Evolutionary conservation across 2,329 filamentous ascomycete species (phyloP), one percentile per base, ranked within the genome.

Genomic region (Diaporthe humulicola): DNA sequence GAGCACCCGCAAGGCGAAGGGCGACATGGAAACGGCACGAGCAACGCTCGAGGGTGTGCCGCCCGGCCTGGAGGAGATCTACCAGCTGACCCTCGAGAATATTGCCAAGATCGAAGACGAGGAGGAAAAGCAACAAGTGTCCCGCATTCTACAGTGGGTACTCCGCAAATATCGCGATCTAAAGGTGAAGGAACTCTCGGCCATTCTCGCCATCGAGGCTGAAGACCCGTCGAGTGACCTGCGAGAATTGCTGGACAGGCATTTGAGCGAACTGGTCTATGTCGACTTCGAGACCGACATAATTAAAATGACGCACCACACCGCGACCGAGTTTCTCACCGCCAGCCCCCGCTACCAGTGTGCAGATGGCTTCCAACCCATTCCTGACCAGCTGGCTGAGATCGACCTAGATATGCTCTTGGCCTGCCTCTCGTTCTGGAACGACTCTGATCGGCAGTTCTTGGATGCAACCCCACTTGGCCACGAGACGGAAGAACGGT

Each of bases 361-460:
- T 17, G 54, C 54, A 33, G 54, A 33, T 57, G 54, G 30, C 7
- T 57, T 36, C 54, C 54, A 57, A 6, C 54, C 33, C 15, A 22
- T 57, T 57, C 54, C 54, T 3, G 54, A 57, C 30, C 54, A 57
- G 9, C 30, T 57, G 17, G 54, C 54, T 33, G 54, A 57, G 54
- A 57, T 57, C 28, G 54, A 57, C 30, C 4, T 57, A 7, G 54
- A 57, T 17, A 57, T 57, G 15, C 54, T 57, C 54, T 36, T 57
- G 54, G 54, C 28, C 4, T 57, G 54, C 54, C 54, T 57, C 36
- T 57, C 54, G 54, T 57, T 57, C 54, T 57, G 54, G 54, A 57
- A 57, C 12, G 30, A 57, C 30, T 10, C 54, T 22, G 54, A 57
- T 57, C 54, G 54, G 8, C 54, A 57, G 17, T 57, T 57, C 54